Evolutionary conservation across 257 asterid genomes (phyloP), one percentile per base, ranked within the genome.

Genomic region (Handroanthus guayacan): DNA sequence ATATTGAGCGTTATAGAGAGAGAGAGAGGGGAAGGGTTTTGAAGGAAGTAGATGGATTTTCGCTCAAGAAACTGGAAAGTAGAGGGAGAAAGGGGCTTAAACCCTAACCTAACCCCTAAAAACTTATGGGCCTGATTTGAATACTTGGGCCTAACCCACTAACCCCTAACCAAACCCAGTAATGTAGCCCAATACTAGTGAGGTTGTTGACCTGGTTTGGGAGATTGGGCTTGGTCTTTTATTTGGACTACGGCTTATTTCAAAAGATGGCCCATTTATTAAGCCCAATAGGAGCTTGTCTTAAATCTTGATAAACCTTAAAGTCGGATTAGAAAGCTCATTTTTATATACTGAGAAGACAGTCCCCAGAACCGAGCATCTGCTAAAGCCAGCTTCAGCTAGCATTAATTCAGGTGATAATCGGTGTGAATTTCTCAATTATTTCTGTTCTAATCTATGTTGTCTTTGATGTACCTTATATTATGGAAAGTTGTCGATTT

Each of bases 41-140:
- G 56, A 3, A 71, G 18, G 57, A 3, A 38, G 3, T 73, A 12
- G 16, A 43, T 80, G 75, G 84, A 84, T 79, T 85, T 75, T 72
- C 62, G 75, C 69, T 63, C 88, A 86, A 86, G 92, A 74, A 77
- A 82, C 47, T 17, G 4, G 50, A 31, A 58, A 67, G 67, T 57
- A 58, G 76, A 60, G 41, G 50, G 20, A 5, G 62, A 5, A 7
- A 17, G 57, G 5, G 43, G 44, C 77, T 63, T 70, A 79, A 80
- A 89, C 89, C 87, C 85, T 82, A 79, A 78, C 78, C 62, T 70
- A 74, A 74, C 80, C 80, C 80, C 82, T 51, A 20, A 25, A 9
- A 31, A 5, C 16, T 6, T 14, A 39, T 56, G 77, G 76, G 84
- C 38, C 64, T 75, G 18, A 36, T 74, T 34, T 79, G 1, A 31